Conservation (phyloP, 306 rosid genomes). For the Herpetospermum pedunculosum region DNA sequence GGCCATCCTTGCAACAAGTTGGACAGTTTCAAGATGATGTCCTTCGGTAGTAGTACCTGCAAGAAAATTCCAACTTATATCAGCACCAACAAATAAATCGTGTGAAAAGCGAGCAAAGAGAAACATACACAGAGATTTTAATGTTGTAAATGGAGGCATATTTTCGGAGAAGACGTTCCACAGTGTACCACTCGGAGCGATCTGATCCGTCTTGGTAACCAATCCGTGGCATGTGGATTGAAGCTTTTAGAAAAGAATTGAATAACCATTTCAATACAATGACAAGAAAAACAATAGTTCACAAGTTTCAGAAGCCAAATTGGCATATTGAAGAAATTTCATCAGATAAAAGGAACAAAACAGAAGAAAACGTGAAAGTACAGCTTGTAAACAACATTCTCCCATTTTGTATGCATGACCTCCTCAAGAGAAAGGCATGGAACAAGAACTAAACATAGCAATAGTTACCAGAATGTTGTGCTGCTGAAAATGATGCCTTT, state of each 20-base stretch:
- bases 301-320: neutral
- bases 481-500: conserved; percentile 65
- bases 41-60: conserved; percentile 69
- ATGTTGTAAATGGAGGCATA: conserved; percentile 61
- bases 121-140: conserved; percentile 52
- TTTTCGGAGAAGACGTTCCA: conserved; percentile 83
- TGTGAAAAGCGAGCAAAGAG: neutral
- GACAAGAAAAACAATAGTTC: conserved; percentile 10
- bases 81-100: neutral
- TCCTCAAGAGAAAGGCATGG: neutral
- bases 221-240: conserved; percentile 91
- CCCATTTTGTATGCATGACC: neutral
- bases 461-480: conserved; percentile 50
- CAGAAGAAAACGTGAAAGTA: neutral
- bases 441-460: neutral
- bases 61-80: conserved; percentile 3
- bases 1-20: neutral
- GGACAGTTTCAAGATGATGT: conserved; percentile 15
- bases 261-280: neutral
- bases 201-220: conserved; percentile 91
- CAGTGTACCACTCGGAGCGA: conserved; percentile 87
- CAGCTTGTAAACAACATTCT: neutral
- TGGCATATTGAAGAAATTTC: neutral
- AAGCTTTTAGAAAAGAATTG: conserved; percentile 31
- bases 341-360: neutral